Evolutionary conservation across 2,329 filamentous ascomycete species (phyloP).

Genomic region (Arthroderma uncinatum): DNA sequence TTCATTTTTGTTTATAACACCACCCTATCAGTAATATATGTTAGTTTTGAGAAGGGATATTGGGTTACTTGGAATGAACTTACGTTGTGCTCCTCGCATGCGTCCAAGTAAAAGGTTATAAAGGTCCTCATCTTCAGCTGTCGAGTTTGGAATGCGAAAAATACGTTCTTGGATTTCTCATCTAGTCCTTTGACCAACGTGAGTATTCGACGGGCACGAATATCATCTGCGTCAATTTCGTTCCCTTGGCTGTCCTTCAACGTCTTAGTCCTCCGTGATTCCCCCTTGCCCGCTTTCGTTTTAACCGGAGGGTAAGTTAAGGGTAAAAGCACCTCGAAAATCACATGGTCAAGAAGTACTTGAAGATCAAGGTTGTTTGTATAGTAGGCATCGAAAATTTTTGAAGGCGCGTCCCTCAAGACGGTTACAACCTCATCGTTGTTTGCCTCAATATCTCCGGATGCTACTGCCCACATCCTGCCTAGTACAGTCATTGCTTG

Average conservation of each 20-base stretch:
- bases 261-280: slow-evolving; percentile 45
- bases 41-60: not conserved
- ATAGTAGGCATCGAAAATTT: slow-evolving; percentile 78
- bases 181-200: slow-evolving; percentile 71
- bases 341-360: slow-evolving; percentile 67
- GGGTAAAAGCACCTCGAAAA: slow-evolving; percentile 82
- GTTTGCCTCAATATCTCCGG: slow-evolving; percentile 72
- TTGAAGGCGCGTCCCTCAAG: slow-evolving; percentile 71
- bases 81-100: slow-evolving; percentile 76
- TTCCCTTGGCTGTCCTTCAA: slow-evolving; percentile 26
- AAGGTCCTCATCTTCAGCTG: slow-evolving; percentile 65
- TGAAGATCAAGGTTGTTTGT: slow-evolving; percentile 82
- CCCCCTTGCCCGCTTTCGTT: slow-evolving; percentile 34
- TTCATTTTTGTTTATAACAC: slow-evolving; percentile 59
- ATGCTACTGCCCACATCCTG: slow-evolving; percentile 86
- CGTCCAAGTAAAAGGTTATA: slow-evolving; percentile 62
- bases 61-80: slow-evolving; percentile 14
- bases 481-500: slow-evolving; percentile 77
- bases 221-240: slow-evolving; percentile 43
- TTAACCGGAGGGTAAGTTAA: slow-evolving; percentile 71
- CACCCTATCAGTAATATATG: slow-evolving; percentile 40
- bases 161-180: slow-evolving; percentile 66
- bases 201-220: slow-evolving; percentile 74
- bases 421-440: slow-evolving; percentile 64
- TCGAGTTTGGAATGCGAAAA: slow-evolving; percentile 72